Evolutionary conservation across 75 land plant genomes (phyloP).

Genomic region (Ceratopteris richardii): DNA sequence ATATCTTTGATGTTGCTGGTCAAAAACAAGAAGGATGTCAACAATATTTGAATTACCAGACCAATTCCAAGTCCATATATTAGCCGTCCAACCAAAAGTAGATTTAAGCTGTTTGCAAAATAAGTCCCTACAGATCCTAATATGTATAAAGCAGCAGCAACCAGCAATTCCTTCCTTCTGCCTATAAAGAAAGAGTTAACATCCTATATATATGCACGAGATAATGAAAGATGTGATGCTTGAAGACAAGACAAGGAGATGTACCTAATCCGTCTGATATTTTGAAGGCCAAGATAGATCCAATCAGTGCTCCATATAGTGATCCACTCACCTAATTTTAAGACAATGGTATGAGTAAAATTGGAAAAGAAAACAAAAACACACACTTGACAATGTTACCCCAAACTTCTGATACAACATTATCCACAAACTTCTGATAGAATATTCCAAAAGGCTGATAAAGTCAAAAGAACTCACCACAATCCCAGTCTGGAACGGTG

Average conservation of each 20-base stretch:
- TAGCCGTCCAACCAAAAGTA: slow-evolving; percentile 62
- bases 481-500: slow-evolving; percentile 56
- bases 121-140: slow-evolving; percentile 60
- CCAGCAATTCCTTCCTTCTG: slow-evolving; percentile 66
- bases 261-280: slow-evolving; percentile 79
- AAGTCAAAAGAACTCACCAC: slow-evolving; percentile 37
- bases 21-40: too few relatives aligned
- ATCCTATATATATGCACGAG: too few relatives aligned
- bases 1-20: too few relatives aligned
- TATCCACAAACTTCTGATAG: too few relatives aligned
- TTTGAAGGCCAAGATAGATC: slow-evolving; percentile 74
- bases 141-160: slow-evolving; percentile 58
- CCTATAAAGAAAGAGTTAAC: slow-evolving; percentile 53
- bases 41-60: slow-evolving; percentile 31
- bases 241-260: too few relatives aligned
- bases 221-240: too few relatives aligned
- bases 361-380: neutral
- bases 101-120: slow-evolving; percentile 39
- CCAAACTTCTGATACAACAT: too few relatives aligned
- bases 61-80: slow-evolving; percentile 90
- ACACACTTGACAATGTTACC: neutral
- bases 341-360: neutral
- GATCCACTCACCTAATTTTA: slow-evolving; percentile 81
- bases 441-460: too few relatives aligned
- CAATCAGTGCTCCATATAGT: slow-evolving; percentile 82